A percentile compares a stretch with the other conserved stretches of the same genome.
phyloP scores from a whole-genome alignment of 2,329 filamentous ascomycete genomes.

The Cryphonectria radicalis region DNA sequence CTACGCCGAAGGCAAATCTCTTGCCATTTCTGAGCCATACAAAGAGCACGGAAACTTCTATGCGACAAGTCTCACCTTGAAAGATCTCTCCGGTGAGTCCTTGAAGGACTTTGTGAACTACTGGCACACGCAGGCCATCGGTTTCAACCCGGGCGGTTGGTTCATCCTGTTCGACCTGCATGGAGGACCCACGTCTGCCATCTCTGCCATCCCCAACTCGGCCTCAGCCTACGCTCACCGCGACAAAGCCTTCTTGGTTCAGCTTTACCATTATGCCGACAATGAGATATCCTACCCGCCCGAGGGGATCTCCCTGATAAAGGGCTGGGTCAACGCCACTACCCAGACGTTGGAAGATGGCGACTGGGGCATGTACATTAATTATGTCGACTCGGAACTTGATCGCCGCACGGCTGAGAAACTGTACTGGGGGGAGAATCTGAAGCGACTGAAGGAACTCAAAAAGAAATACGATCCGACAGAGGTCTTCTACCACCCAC shows the following conservation, averaged over 20 bases:
- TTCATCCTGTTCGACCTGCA: slow-evolving; percentile 49
- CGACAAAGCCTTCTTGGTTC: slow-evolving; percentile 53
- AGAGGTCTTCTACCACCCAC: slow-evolving; percentile 47
- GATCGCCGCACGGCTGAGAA: slow-evolving; percentile 39
- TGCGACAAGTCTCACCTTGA: slow-evolving; percentile 46
- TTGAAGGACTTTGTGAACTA: slow-evolving; percentile 45
- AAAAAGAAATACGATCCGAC: slow-evolving; percentile 44
- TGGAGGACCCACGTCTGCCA: slow-evolving; percentile 45
- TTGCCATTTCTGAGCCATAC: slow-evolving; percentile 28
- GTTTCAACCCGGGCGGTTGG: slow-evolving; percentile 44
- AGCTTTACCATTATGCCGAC: slow-evolving; percentile 50
- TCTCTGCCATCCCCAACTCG: slow-evolving; percentile 37
- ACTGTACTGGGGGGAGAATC: slow-evolving; percentile 44
- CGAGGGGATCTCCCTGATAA: slow-evolving; percentile 41
- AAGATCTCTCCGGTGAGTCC: slow-evolving; percentile 41
- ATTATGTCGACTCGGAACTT: slow-evolving; percentile 46
- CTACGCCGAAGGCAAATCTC: slow-evolving; percentile 35
- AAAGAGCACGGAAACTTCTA: slow-evolving; percentile 48
- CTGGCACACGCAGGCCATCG: slow-evolving; percentile 35
- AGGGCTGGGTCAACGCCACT: slow-evolving; percentile 41
- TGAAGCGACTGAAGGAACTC: slow-evolving; percentile 40
- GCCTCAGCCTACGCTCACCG: slow-evolving; percentile 47
- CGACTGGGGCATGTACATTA: slow-evolving; percentile 47
- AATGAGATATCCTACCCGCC: slow-evolving; percentile 37
- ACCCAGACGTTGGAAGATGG: slow-evolving; percentile 35